phyloP scores from a whole-genome alignment of 2,329 filamentous ascomycete species.

The Pseudopithomyces maydicus region DNA sequence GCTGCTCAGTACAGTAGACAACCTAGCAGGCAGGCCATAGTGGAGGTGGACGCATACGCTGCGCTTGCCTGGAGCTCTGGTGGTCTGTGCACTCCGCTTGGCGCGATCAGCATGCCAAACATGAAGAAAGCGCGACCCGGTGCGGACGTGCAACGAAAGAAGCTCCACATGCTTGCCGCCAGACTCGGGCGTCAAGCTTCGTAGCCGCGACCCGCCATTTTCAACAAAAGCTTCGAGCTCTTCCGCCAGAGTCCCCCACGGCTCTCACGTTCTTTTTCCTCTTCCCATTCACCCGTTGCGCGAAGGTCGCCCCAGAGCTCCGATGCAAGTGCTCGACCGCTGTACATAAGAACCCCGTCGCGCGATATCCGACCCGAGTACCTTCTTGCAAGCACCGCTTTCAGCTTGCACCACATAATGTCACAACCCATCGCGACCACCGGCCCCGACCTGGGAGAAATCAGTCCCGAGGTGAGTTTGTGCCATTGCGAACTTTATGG shows the following conservation, averaged over 20 bases:
- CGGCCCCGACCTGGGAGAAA: conserved; percentile 74
- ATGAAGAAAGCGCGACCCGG: conserved; percentile 18
- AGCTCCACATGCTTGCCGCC: conserved; percentile 25
- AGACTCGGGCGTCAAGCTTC: conserved; percentile 25
- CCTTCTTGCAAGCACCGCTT: conserved; percentile 61
- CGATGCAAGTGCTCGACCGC: conserved; percentile 33
- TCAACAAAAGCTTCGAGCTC: conserved; percentile 28
- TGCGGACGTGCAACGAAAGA: not conserved
- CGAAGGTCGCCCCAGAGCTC: conserved; percentile 21
- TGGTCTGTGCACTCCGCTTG: conserved; percentile 9
- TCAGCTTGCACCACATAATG: conserved; percentile 60
- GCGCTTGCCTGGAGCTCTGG: conserved; percentile 29
- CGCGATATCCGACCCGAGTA: conserved; percentile 33
- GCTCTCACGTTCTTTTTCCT: conserved; percentile 30
- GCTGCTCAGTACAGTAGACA: no score
- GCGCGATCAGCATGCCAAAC: conserved; percentile 9
- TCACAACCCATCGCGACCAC: conserved; percentile 51
- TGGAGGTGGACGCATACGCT: conserved; percentile 30
- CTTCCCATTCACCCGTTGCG: conserved; percentile 14
- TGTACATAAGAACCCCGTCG: conserved; percentile 28
- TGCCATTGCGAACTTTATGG: not conserved
- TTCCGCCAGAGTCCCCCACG: conserved; percentile 30
- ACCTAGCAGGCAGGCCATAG: not conserved
- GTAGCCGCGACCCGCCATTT: conserved; percentile 18
- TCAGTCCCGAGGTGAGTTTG: conserved; percentile 76